phyloP scores from a whole-genome alignment of 2,329 filamentous ascomycete species.

The Aspergillus fructus region DNA sequence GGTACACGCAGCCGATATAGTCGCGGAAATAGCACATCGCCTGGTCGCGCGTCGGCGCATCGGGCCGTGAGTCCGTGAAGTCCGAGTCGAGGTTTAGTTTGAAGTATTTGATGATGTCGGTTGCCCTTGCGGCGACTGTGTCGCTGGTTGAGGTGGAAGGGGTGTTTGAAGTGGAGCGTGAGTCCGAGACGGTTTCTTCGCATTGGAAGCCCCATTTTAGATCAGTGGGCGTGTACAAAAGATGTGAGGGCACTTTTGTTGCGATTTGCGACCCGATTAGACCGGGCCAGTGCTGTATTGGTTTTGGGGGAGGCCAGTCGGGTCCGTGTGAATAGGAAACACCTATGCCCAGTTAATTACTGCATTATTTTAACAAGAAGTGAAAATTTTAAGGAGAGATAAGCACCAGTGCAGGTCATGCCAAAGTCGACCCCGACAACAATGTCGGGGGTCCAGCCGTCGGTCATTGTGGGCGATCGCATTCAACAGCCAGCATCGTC shows the following conservation, averaged over 20 bases:
- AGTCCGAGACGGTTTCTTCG: slow-evolving; percentile 30
- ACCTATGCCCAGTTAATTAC: slow-evolving; percentile 16
- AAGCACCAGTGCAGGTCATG: slow-evolving; percentile 27
- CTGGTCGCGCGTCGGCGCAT: slow-evolving; percentile 21
- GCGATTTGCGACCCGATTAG: slow-evolving; percentile 29
- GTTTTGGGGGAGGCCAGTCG: slow-evolving; percentile 33
- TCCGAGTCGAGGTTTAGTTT: slow-evolving; percentile 37
- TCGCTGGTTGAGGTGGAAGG: too few relatives aligned
- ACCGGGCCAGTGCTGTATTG: slow-evolving; percentile 37
- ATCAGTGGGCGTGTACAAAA: slow-evolving; percentile 25
- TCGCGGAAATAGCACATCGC: slow-evolving; percentile 31
- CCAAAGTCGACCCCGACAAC: slow-evolving; percentile 29
- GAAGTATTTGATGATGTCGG: slow-evolving; percentile 36
- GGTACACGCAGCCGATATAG: slow-evolving; percentile 35
- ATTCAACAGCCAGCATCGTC: background rate
- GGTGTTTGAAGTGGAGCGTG: too few relatives aligned
- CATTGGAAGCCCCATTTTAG: slow-evolving; percentile 37
- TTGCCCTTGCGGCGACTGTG: background rate
- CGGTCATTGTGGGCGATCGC: background rate
- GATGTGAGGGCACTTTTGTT: slow-evolving; percentile 35
- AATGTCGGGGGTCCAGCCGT: slow-evolving; percentile 26
- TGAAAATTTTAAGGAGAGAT: too few relatives aligned
- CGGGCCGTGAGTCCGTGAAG: slow-evolving; percentile 25
- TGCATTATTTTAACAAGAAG: too few relatives aligned
- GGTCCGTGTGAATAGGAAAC: slow-evolving; percentile 38